Conservation (phyloP, 352 stramenopile genomes). For the Phytophthora citrophthora region DNA sequence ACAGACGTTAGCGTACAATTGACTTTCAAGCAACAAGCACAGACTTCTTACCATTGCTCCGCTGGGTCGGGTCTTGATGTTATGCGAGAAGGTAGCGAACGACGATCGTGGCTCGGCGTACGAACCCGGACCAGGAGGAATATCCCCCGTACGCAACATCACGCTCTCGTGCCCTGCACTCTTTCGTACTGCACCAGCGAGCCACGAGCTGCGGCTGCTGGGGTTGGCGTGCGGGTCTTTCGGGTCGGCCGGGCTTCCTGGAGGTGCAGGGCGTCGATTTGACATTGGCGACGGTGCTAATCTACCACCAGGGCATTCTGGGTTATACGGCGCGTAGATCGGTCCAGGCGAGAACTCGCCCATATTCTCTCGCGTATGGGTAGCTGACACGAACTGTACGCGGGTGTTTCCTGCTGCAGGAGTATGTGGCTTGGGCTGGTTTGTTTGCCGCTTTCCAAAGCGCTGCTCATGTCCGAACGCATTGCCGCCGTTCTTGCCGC, state of each 20-base stretch:
- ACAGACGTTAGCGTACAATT: constrained; percentile 17
- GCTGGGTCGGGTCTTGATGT: constrained; percentile 52
- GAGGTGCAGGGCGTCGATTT: constrained; percentile 39
- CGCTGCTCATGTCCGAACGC: constrained; percentile 80
- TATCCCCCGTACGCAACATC: constrained; percentile 73
- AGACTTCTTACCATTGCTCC: constrained; percentile 26
- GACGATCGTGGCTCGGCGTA: constrained; percentile 77
- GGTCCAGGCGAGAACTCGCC: constrained; percentile 85
- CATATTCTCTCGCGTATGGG: constrained; percentile 86
- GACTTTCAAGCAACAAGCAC: constrained; percentile 2
- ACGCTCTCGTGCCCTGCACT: constrained; percentile 75
- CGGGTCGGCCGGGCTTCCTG: constrained; percentile 47
- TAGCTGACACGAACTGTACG: constrained; percentile 78
- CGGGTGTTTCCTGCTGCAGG: constrained; percentile 49
- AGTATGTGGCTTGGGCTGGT: constrained; percentile 33
- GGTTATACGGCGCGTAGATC: constrained; percentile 81
- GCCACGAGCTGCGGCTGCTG: constrained; percentile 82
- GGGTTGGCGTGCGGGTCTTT: constrained; percentile 79
- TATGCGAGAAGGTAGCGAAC: constrained; percentile 79
- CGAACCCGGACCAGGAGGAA: constrained; percentile 69
- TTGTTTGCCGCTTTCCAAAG: constrained; percentile 64
- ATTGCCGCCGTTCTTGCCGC: constrained; percentile 42
- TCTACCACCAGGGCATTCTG: constrained; percentile 66
- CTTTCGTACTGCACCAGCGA: constrained; percentile 81
- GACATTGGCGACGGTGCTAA: constrained; percentile 61